Evolutionary conservation across 73 alveolate species (phyloP).

Genomic region (Paramecium bursaria): DNA sequence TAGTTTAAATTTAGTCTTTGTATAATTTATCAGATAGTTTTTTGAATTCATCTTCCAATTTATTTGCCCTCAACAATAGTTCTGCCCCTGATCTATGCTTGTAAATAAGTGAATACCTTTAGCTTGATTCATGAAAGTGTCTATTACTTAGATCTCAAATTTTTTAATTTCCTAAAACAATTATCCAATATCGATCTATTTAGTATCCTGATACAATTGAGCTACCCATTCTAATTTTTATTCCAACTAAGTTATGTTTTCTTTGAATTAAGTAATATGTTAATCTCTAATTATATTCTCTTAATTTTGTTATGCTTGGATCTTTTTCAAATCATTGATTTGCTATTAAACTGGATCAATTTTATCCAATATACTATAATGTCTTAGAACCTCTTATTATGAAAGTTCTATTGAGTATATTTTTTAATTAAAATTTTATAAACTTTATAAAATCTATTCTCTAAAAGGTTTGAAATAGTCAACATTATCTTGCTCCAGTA

Average conservation of each 20-base stretch:
- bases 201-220: no score
- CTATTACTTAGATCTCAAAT: no score
- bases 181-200: no score
- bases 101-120: no score
- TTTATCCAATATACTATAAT: conserved; percentile 24
- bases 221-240: background rate
- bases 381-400: background rate
- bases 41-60: no score
- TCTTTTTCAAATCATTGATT: background rate
- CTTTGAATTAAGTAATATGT: background rate
- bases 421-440: conserved; percentile 12
- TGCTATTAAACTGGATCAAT: background rate
- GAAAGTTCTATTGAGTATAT: background rate
- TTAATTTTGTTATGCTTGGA: background rate
- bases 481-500: no score
- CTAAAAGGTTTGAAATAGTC: conserved; percentile 60
- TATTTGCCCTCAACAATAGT: no score
- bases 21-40: no score
- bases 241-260: background rate
- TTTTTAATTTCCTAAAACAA: no score
- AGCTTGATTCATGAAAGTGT: no score
- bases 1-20: no score
- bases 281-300: background rate
- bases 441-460: conserved; percentile 14
- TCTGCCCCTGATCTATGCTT: no score